phyloP scores from a whole-genome alignment of 306 rosid species.

The Medicago lupulina region DNA sequence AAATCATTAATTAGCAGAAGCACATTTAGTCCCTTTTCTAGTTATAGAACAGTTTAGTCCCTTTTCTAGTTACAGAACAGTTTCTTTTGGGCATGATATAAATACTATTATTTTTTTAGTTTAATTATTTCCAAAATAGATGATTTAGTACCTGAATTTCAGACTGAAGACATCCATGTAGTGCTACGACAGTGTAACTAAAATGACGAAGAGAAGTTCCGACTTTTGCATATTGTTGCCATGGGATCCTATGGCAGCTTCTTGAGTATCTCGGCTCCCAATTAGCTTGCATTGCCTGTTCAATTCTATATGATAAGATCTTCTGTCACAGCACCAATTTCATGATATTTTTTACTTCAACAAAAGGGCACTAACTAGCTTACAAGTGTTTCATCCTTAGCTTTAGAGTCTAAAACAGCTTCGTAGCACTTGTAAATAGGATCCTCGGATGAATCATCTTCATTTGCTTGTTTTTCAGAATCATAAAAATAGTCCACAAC shows the following conservation, averaged over 20 bases:
- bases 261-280: conserved; percentile 95
- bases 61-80: too few relatives aligned
- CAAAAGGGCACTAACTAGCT: background rate
- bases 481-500: conserved; percentile 69
- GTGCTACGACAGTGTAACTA: conserved; percentile 87
- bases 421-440: conserved; percentile 71
- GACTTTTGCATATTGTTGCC: conserved; percentile 82
- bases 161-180: conserved; percentile 81
- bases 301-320: conserved; percentile 33
- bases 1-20: background rate
- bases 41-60: background rate
- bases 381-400: conserved; percentile 84
- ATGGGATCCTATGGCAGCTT: conserved; percentile 70
- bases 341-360: conserved; percentile 1
- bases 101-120: background rate
- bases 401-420: conserved; percentile 88
- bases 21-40: background rate
- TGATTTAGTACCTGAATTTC: conserved; percentile 76
- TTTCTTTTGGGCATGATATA: conserved; percentile 6
- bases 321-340: conserved; percentile 8
- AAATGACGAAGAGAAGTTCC: conserved; percentile 88
- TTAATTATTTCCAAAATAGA: background rate
- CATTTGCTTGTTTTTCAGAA: conserved; percentile 34
- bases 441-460: conserved; percentile 57
- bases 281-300: conserved; percentile 86